phyloP scores from a whole-genome alignment of 768 basidiomycete genomes.

The Termitomyces bulborhizus region DNA sequence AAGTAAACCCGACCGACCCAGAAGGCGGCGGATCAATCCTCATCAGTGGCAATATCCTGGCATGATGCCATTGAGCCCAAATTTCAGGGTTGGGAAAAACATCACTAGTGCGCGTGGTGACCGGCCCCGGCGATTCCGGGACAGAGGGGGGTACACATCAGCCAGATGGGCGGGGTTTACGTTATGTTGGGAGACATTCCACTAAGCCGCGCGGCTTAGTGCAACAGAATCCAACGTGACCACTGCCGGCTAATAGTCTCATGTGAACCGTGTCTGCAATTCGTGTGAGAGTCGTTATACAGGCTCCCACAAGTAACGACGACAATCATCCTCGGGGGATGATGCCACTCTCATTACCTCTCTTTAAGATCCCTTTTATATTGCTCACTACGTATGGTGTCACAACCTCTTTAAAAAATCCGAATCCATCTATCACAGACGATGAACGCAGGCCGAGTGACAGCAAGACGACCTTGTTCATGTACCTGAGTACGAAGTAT shows the following conservation, averaged over 20 bases:
- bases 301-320: neutral
- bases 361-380: slow-evolving; percentile 6
- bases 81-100: no score
- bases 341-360: neutral
- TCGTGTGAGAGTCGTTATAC: neutral
- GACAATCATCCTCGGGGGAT: neutral
- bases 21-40: no score
- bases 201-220: no score
- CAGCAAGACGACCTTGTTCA: neutral
- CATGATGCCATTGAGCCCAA: no score
- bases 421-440: neutral
- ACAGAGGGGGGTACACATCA: no score
- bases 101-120: no score
- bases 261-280: neutral
- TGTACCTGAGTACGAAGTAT: neutral
- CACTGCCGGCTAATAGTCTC: neutral
- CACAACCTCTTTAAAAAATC: slow-evolving; percentile 1
- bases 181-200: no score
- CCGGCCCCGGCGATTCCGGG: no score
- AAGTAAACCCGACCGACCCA: no score
- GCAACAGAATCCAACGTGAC: no score
- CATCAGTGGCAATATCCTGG: no score
- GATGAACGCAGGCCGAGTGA: neutral
- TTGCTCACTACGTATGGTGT: neutral
- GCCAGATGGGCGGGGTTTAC: no score